Base-by-base conservation (phyloP, 805 yeast species). In the Kuraishia capsulata region DNA sequence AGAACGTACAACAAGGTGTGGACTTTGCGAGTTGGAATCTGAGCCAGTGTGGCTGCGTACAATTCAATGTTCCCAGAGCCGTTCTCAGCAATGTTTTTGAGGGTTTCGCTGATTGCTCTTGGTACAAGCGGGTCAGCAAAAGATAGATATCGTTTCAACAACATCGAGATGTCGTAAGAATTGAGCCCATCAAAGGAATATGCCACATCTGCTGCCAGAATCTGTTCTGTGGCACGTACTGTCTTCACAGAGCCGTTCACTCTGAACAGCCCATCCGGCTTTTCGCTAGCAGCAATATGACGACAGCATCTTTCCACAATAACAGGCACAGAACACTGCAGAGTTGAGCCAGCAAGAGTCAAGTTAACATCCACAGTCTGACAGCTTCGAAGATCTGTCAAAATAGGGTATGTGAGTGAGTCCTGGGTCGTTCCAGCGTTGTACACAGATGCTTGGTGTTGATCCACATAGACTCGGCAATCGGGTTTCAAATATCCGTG, bases 251-350 rank as follows among this genome's bases (percentile, higher is more conserved):
- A 50, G 5, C 64, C 62, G 42, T 60, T 61, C 40, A 61, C 54
- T 42, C 66, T 44, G 41, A 61, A 61, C n/a, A 61, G 47, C 10
- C 66, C 66, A 44, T 61, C 62, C 4, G 49, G 44, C 3, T 52
- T 53, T 1, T 46, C 53, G 30, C 45, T 40, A 1, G 37, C 31
- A 11, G 41, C 30, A 13, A 61, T 50, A 39, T 44, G 59, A 18
- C 47, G 35, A 37, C 63, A 56, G 42, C 64, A 58, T 40, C 55
- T 57, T 26, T 49, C 45, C 4, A 59, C 60, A 20, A 56, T 20
- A 2, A 51, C 44, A 9, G 66, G 66, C 11, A 60, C 46, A 17
- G 36, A 42, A 6, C 52, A 16, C 42, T 52, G 13, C 11, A 37
- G 23, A n/a, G 13, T 31, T n/a, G n/a, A n/a, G n/a, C n/a, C n/a